phyloP scores from a whole-genome alignment of 495 filamentous ascomycete genomes.

The Penicillium riverlandense region DNA sequence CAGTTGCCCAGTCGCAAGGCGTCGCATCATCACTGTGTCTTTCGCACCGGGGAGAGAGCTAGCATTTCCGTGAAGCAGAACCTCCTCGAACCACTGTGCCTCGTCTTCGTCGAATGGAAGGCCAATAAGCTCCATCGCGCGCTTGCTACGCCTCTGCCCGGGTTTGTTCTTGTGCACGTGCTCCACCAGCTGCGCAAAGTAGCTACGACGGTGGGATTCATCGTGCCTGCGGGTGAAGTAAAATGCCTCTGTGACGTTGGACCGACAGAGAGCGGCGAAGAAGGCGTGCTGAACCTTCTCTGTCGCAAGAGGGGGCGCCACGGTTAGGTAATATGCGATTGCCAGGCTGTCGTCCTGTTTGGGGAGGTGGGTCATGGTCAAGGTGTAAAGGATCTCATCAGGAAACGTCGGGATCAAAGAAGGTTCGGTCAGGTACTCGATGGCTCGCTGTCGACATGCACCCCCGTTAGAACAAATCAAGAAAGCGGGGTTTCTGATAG shows the following conservation, averaged over 20 bases:
- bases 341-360: constrained; percentile 56
- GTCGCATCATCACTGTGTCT: constrained; percentile 64
- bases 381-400: constrained; percentile 66
- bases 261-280: constrained; percentile 59
- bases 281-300: constrained; percentile 52
- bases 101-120: constrained; percentile 62
- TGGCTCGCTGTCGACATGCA: constrained; percentile 42
- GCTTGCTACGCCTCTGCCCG: constrained; percentile 40
- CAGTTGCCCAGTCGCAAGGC: constrained; percentile 49
- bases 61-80: constrained; percentile 53
- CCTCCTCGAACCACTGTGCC: constrained; percentile 65
- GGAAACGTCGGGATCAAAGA: constrained; percentile 71
- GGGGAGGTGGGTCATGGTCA: constrained; percentile 53
- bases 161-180: constrained; percentile 46
- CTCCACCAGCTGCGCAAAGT: constrained; percentile 61
- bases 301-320: constrained; percentile 55
- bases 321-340: constrained; percentile 70
- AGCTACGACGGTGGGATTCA: constrained; percentile 48
- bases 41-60: constrained; percentile 52
- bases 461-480: constrained; percentile 8
- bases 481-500: background rate
- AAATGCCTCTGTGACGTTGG: constrained; percentile 64
- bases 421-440: constrained; percentile 67
- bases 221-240: constrained; percentile 61
- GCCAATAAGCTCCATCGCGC: constrained; percentile 62